phyloP scores from a whole-genome alignment of 1,284 basidiomycete species.

The Tilletia walkeri region DNA sequence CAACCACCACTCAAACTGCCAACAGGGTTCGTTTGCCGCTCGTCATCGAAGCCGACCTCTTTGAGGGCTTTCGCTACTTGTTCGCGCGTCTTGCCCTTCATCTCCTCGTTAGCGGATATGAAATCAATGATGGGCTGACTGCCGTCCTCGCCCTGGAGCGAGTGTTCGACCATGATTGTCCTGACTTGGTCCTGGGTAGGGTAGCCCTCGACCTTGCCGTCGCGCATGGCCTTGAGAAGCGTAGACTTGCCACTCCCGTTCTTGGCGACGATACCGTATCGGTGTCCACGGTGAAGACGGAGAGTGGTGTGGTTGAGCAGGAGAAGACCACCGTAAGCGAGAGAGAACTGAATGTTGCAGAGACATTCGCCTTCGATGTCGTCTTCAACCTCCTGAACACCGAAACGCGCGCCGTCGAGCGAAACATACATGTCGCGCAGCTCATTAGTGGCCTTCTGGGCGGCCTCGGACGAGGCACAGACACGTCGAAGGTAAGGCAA shows the following conservation, averaged over 20 bases:
- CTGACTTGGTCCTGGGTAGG: slow-evolving; percentile 81
- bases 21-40: slow-evolving; percentile 78
- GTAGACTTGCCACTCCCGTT: slow-evolving; percentile 98
- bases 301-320: slow-evolving; percentile 92
- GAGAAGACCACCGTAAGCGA: slow-evolving; percentile 93
- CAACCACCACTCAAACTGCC: slow-evolving; percentile 93
- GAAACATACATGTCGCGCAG: slow-evolving; percentile 47
- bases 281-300: slow-evolving; percentile 77
- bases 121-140: slow-evolving; percentile 81
- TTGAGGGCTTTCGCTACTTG: slow-evolving; percentile 43
- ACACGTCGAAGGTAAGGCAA: slow-evolving; percentile 57
- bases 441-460: slow-evolving; percentile 42
- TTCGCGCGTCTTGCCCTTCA: slow-evolving; percentile 42
- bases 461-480: slow-evolving; percentile 37
- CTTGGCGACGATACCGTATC: slow-evolving; percentile 91
- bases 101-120: slow-evolving; percentile 63
- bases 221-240: slow-evolving; percentile 89
- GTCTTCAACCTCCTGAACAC: slow-evolving; percentile 64
- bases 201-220: slow-evolving; percentile 91
- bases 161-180: slow-evolving; percentile 93
- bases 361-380: slow-evolving; percentile 65
- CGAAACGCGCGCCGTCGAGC: slow-evolving; percentile 50
- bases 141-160: slow-evolving; percentile 86
- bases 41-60: slow-evolving; percentile 76
- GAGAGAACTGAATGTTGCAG: slow-evolving; percentile 88